A percentile compares a stretch with the other conserved stretches of the same genome.
Evolutionary conservation across 2,329 filamentous ascomycete species (phyloP).

Genomic region (Diaporthe nobilis): DNA sequence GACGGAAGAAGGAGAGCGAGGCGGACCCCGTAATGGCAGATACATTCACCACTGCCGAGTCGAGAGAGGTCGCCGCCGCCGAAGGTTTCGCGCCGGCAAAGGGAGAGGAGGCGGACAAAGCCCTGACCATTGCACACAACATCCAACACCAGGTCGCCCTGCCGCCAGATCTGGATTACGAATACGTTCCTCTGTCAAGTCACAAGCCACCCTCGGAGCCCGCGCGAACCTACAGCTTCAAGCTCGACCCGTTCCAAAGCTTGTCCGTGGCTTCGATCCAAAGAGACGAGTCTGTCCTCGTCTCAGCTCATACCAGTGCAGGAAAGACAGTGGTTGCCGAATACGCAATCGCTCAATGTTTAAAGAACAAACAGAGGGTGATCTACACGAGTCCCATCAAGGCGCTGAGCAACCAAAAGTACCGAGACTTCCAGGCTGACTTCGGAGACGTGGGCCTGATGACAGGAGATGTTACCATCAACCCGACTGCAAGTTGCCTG

Average conservation of each 20-base stretch:
- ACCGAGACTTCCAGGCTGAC: conserved; percentile 93
- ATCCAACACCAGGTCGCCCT: conserved; percentile 98
- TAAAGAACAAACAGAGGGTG: conserved; percentile 97
- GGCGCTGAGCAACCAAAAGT: conserved; percentile 98
- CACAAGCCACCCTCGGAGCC: conserved; percentile 92
- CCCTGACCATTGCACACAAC: conserved; percentile 91
- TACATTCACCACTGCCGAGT: conserved; percentile 94
- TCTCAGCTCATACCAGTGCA: conserved; percentile 96
- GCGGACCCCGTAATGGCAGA: conserved; percentile 89
- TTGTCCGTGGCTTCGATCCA: conserved; percentile 95
- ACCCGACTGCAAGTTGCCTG: conserved; percentile 95
- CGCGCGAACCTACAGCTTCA: conserved; percentile 88
- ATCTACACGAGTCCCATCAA: conserved; percentile 99
- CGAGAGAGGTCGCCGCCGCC: conserved; percentile 87
- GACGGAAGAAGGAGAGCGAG: conserved; percentile 73
- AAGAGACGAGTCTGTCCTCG: conserved; percentile 94
- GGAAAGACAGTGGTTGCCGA: conserved; percentile 99
- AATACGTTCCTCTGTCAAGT: conserved; percentile 94
- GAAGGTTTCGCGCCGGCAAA: conserved; percentile 74
- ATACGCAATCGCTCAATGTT: conserved; percentile 96
- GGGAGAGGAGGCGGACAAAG: conserved; percentile 68
- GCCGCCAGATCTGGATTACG: conserved; percentile 93
- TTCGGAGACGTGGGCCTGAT: conserved; percentile 98
- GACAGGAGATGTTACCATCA: conserved; percentile 99
- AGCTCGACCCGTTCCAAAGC: conserved; percentile 97